Percentiles rank a stretch among this genome's conserved stretches.
These are phyloP conservation scores for Aureobasidium lini DNA, from an alignment of 2,329 filamentous ascomycete species.

Conservation along the genomic window DNA sequence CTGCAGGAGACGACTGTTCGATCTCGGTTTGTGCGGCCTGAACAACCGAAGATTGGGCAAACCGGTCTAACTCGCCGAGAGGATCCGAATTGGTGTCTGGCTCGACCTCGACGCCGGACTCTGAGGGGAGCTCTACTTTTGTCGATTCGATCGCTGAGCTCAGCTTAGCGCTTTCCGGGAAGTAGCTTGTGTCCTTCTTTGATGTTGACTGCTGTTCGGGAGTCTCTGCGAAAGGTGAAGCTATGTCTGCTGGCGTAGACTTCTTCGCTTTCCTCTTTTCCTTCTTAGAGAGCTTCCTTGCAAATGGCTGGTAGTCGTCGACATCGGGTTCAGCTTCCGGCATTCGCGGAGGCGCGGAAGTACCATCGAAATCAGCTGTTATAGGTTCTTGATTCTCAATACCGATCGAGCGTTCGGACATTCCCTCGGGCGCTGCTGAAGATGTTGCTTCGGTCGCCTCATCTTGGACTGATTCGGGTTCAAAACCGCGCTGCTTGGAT, in stretches of 20 bases:
- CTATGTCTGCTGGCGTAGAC: neutral
- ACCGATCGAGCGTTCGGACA: neutral
- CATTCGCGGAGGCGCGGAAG: neutral
- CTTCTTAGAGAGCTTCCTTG: neutral
- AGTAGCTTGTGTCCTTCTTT: neutral
- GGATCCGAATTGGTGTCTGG: neutral
- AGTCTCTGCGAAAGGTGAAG: neutral
- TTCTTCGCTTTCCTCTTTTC: constrained; percentile 8
- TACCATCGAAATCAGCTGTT: neutral
- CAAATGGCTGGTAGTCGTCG: neutral
- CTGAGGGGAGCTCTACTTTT: neutral
- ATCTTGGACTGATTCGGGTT: neutral
- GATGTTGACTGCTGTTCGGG: neutral
- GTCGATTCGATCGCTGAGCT: too few species aligned
- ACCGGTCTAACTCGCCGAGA: neutral
- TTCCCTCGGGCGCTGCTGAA: neutral
- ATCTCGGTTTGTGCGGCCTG: too few species aligned
- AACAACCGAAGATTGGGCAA: too few species aligned
- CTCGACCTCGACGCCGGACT: neutral
- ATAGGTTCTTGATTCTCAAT: neutral
- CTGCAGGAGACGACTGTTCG: too few species aligned
- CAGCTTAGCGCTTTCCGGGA: neutral
- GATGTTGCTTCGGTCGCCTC: neutral
- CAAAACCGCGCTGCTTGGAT: neutral
- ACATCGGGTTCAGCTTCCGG: neutral